A percentile compares a stretch with the other conserved stretches of the same genome.
These are phyloP conservation scores for Aureobasidium zeae DNA, from an alignment of 2,329 filamentous ascomycete species.

Conservation along the genomic window DNA sequence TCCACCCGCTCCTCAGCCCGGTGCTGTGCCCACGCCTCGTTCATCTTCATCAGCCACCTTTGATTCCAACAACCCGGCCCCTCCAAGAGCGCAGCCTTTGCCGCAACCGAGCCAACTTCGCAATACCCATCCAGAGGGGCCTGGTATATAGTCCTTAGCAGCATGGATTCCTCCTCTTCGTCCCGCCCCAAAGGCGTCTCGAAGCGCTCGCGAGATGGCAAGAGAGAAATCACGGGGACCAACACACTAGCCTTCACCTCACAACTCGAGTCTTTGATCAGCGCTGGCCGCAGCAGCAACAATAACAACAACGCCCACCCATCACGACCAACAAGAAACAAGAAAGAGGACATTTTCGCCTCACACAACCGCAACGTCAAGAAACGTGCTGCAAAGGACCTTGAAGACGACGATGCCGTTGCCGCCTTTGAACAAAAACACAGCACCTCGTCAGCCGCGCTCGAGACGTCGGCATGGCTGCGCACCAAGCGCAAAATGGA, in stretches of 20 bases:
- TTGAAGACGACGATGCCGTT: conserved; percentile 44
- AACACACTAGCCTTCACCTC: conserved; percentile 78
- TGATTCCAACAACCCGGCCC: conserved; percentile 27
- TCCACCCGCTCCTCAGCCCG: conserved; percentile 35
- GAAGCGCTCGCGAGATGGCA: no score
- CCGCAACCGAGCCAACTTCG: conserved; percentile 34
- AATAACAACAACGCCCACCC: conserved; percentile 34
- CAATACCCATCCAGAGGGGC: conserved; percentile 31
- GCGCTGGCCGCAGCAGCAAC: conserved; percentile 35
- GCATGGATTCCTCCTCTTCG: no score
- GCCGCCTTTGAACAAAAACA: conserved; percentile 56
- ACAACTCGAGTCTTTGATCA: conserved; percentile 73
- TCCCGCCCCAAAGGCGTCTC: no score
- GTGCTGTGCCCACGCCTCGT: conserved; percentile 30
- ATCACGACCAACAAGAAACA: conserved; percentile 46
- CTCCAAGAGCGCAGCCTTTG: conserved; percentile 31
- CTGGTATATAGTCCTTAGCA: no score
- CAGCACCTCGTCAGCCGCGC: conserved; percentile 50
- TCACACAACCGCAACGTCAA: conserved; percentile 53
- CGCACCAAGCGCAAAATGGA: conserved; percentile 75
- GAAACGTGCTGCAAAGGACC: conserved; percentile 54
- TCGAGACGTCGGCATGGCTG: conserved; percentile 50
- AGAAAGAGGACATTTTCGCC: conserved; percentile 61
- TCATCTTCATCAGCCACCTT: conserved; percentile 21
- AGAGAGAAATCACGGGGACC: conserved; percentile 59